A percentile compares a stretch with the other conserved stretches of the same genome.
These are phyloP conservation scores for Cercospora sesami DNA, from an alignment of 2,329 filamentous ascomycete species.

Conservation along the genomic window DNA sequence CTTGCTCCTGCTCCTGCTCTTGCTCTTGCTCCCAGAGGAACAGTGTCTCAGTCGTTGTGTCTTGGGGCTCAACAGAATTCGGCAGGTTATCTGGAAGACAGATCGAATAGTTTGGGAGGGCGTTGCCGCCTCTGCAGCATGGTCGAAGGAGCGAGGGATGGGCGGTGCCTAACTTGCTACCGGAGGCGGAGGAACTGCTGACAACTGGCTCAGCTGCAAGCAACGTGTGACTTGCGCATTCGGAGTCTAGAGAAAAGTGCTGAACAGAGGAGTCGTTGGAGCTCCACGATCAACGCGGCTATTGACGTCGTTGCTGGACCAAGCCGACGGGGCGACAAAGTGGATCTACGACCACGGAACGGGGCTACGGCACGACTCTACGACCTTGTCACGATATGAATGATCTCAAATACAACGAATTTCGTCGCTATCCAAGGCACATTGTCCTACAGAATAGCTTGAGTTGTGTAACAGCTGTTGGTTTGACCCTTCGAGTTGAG, in stretches of 20 bases:
- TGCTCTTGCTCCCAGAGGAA: background rate
- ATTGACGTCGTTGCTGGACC: constrained; percentile 12
- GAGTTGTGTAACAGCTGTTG: background rate
- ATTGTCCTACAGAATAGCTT: background rate
- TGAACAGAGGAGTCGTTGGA: background rate
- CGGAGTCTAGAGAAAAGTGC: background rate
- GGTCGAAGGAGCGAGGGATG: background rate
- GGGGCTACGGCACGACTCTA: background rate
- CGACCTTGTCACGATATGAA: background rate
- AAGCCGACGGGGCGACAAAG: background rate
- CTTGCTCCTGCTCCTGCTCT: background rate
- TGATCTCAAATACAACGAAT: background rate
- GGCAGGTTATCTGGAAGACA: background rate
- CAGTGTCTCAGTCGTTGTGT: no score
- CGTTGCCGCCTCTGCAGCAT: constrained; percentile 3
- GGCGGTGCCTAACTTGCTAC: background rate
- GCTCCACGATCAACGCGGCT: constrained; percentile 4
- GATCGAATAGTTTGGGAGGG: background rate
- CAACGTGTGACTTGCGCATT: background rate
- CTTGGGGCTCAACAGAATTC: background rate
- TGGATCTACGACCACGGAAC: background rate
- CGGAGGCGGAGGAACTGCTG: background rate
- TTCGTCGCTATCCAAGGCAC: background rate
- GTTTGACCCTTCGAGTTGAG: background rate
- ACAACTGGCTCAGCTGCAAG: background rate